These are phyloP conservation scores for Cyclocybe aegerita DNA, from an alignment of 768 basidiomycete species.

Conservation along the genomic window DNA sequence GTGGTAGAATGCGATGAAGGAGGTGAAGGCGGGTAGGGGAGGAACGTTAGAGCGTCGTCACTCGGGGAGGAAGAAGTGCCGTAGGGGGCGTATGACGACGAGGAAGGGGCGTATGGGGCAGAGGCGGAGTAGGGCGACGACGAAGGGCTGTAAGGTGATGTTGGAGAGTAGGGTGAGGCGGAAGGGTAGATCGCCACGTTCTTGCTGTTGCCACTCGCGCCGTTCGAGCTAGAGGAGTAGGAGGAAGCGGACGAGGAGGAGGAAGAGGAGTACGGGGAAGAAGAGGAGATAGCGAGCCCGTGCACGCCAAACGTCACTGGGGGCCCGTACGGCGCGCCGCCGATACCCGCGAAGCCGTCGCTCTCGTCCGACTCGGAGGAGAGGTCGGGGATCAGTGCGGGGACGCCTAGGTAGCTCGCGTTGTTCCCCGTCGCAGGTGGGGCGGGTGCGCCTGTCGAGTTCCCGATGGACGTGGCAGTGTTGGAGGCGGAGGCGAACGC, in stretches of 20 bases:
- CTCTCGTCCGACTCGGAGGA: conserved; percentile 67
- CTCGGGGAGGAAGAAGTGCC: background rate
- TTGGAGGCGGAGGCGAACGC: conserved; percentile 16
- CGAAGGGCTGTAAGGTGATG: background rate
- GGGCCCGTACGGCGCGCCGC: conserved; percentile 29
- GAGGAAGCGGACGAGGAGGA: conserved; percentile 9
- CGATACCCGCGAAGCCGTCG: conserved; percentile 45
- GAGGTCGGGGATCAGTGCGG: conserved; percentile 59
- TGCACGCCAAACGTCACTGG: conserved; percentile 1
- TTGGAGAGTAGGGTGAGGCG: background rate
- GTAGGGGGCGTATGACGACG: conserved; percentile 2
- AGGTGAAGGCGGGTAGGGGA: conserved; percentile 33
- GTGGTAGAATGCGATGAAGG: conserved; percentile 8
- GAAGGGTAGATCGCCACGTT: background rate
- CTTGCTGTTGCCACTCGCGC: background rate
- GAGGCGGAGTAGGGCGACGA: background rate
- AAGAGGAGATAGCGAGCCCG: too few species aligned
- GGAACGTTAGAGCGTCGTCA: conserved; percentile 31
- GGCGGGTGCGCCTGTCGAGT: too few species aligned
- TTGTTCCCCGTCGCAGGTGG: too few species aligned
- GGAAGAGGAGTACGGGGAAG: conserved; percentile 14
- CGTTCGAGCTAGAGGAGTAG: background rate
- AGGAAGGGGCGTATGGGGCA: conserved; percentile 6
- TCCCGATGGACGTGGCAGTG: conserved; percentile 4
- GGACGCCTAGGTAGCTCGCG: conserved; percentile 30